Percentiles rank a stretch among this genome's conserved stretches.
phyloP scores from a whole-genome alignment of 495 filamentous ascomycete genomes.

The Pseudevernia furfuracea region DNA sequence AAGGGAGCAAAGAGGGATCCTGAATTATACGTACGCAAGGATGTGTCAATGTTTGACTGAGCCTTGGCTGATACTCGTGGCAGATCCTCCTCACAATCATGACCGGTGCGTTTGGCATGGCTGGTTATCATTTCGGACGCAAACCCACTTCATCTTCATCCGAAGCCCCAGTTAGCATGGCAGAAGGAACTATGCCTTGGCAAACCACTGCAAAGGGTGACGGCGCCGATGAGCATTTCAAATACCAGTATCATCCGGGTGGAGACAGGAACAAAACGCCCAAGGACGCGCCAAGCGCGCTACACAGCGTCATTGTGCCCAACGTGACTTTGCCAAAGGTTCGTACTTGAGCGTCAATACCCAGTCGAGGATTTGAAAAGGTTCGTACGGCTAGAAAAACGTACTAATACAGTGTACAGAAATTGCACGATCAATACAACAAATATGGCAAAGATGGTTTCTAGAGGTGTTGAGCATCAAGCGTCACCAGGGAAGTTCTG shows the following conservation, averaged over 20 bases:
- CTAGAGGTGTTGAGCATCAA: conserved; percentile 7
- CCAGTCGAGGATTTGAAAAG: neutral
- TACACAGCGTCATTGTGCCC: conserved; percentile 89
- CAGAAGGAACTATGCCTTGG: conserved; percentile 79
- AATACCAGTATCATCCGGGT: conserved; percentile 90
- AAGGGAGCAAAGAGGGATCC: conserved; percentile 68
- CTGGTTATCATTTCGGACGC: conserved; percentile 80
- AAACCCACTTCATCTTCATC: conserved; percentile 79
- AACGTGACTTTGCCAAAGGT: conserved; percentile 91
- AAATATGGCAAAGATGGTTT: conserved; percentile 88
- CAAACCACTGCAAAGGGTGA: conserved; percentile 51
- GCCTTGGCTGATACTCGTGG: conserved; percentile 8
- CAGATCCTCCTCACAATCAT: conserved; percentile 89
- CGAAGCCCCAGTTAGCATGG: conserved; percentile 68
- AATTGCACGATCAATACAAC: conserved; percentile 91
- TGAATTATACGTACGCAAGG: conserved; percentile 64
- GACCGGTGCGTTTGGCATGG: conserved; percentile 78
- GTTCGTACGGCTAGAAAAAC: neutral
- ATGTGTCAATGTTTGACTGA: neutral
- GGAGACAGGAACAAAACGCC: conserved; percentile 67
- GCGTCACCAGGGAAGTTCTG: neutral
- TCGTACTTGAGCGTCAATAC: neutral
- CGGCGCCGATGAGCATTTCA: conserved; percentile 48
- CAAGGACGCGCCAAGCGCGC: conserved; percentile 84
- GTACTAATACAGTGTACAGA: conserved; percentile 41